phyloP scores from a whole-genome alignment of 2,329 filamentous ascomycete species.

The Aphanocladium album region DNA sequence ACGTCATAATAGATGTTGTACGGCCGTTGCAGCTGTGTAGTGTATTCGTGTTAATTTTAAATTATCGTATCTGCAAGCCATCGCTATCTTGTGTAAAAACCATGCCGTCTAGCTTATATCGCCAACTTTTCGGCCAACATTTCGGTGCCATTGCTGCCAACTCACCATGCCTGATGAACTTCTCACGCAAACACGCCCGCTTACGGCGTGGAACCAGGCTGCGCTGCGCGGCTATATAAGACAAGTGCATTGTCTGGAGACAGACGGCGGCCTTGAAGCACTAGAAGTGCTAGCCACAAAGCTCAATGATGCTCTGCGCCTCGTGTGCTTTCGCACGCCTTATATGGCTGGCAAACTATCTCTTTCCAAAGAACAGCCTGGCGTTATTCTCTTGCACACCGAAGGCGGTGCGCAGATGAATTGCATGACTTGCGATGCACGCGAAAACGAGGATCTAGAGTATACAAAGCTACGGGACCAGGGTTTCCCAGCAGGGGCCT shows the following conservation, averaged over 20 bases:
- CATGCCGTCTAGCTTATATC: background rate
- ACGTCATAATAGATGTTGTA: conserved; percentile 8
- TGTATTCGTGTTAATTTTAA: background rate
- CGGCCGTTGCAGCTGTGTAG: background rate
- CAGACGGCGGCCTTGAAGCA: background rate
- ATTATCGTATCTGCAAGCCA: background rate
- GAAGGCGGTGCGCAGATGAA: background rate
- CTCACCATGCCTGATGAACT: background rate
- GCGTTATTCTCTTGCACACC: background rate
- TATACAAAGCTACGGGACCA: conserved; percentile 23
- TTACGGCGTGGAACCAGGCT: conserved; percentile 16
- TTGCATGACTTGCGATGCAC: background rate
- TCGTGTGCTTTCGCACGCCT: conserved; percentile 1
- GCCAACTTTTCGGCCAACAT: too few species aligned
- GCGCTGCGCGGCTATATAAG: conserved; percentile 16
- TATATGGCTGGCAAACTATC: conserved; percentile 7
- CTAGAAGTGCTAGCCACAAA: conserved; percentile 8
- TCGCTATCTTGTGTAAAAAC: background rate
- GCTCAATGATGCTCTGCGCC: conserved; percentile 6
- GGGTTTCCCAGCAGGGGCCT: conserved; percentile 26
- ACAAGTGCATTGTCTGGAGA: conserved; percentile 18
- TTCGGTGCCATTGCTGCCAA: background rate
- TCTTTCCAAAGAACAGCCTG: background rate
- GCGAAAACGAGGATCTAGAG: background rate
- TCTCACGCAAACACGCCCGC: background rate